phyloP scores from a whole-genome alignment of 2,329 filamentous ascomycete genomes.

The Calonectria naviculata region DNA sequence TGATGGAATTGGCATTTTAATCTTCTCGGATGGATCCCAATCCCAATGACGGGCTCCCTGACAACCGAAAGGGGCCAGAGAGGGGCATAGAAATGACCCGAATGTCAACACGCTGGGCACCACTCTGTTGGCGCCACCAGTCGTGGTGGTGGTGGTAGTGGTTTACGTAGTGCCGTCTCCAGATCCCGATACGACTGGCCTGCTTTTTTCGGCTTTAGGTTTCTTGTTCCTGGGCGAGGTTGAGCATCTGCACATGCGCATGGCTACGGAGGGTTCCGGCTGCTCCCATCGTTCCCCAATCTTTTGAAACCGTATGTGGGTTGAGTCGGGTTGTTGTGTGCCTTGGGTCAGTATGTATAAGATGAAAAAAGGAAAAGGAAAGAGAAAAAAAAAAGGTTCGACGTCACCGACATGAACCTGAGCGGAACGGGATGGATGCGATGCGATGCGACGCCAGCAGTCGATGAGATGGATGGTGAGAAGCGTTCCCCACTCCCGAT shows the following conservation, averaged over 20 bases:
- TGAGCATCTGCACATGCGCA: neutral
- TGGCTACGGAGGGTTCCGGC: too few species aligned
- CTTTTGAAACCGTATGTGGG: neutral
- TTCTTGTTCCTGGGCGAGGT: neutral
- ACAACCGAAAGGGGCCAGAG: conserved; percentile 18
- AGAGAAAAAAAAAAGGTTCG: neutral
- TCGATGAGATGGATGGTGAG: conserved; percentile 24
- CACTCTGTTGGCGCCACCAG: neutral
- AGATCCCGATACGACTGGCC: neutral
- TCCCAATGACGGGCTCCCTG: conserved; percentile 3
- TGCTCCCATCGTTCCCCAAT: neutral
- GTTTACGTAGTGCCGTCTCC: neutral
- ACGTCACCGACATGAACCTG: conserved; percentile 13
- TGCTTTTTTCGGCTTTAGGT: neutral
- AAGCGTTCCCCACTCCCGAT: conserved; percentile 14
- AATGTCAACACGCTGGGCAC: neutral
- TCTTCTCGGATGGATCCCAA: conserved; percentile 1
- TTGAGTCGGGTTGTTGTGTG: conserved; percentile 12
- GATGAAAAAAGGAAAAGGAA: neutral
- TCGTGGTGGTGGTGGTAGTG: too few species aligned
- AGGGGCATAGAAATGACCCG: neutral
- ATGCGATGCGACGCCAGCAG: conserved; percentile 1
- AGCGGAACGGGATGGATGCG: neutral
- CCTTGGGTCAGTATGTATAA: too few species aligned
- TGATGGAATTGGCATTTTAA: conserved; percentile 1